Percentiles rank a stretch among this genome's conserved stretches.
Conservation (phyloP, 108 stramenopile genomes). For the Discostella pseudostelligera region DNA sequence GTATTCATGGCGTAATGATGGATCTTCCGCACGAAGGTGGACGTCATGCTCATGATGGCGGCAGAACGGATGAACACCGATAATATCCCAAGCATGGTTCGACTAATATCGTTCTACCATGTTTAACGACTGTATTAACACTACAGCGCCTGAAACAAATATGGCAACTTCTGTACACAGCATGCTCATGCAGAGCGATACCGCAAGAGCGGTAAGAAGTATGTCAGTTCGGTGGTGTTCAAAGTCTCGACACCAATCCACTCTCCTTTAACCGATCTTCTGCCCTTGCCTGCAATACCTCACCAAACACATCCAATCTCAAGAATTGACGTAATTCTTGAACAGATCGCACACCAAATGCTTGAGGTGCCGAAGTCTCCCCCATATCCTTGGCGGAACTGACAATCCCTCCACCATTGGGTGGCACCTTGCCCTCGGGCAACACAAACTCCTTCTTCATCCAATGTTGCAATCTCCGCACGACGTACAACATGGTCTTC, state of each 20-base stretch:
- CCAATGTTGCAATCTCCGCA: conserved; percentile 49
- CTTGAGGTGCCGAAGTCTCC: conserved; percentile 48
- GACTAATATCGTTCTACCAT: no score
- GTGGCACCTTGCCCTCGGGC: conserved; percentile 14
- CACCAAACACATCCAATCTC: conserved; percentile 47
- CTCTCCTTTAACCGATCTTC: conserved; percentile 32
- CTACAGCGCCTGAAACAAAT: no score
- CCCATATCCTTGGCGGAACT: conserved; percentile 36
- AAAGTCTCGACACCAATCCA: conserved; percentile 45
- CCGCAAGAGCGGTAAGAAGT: no score
- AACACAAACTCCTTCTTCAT: conserved; percentile 54
- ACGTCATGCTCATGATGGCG: no score
- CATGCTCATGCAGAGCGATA: no score
- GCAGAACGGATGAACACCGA: no score
- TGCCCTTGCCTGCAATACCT: conserved; percentile 20
- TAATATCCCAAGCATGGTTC: no score
- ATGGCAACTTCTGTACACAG: no score
- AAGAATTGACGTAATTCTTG: conserved; percentile 41
- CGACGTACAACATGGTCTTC: conserved; percentile 43
- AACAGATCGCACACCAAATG: conserved; percentile 41
- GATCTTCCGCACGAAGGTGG: no score
- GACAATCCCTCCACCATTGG: conserved; percentile 25
- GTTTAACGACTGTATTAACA: no score
- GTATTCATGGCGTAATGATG: no score
- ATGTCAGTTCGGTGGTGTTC: no score